Evolutionary conservation across 2,329 filamentous ascomycete species (phyloP).

Genomic region (Myriangium duriaei): DNA sequence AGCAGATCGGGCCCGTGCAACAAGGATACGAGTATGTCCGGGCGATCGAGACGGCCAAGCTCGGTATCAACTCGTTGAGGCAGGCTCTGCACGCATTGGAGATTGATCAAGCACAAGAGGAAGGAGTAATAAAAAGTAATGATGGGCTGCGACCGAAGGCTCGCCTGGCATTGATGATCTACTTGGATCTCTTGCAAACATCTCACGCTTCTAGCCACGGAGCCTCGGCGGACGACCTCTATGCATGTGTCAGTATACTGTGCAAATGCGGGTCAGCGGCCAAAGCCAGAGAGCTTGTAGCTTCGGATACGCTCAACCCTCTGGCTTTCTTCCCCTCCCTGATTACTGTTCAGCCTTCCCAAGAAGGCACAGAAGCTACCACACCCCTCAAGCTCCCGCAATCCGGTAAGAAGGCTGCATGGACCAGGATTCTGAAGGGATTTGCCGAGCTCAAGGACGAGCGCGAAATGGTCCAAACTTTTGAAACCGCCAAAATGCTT

Average conservation of each 20-base stretch:
- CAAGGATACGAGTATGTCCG: constrained; percentile 7
- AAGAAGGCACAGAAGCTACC: too few relatives aligned
- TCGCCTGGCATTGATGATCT: not conserved
- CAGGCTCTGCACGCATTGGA: not conserved
- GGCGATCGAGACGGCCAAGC: not conserved
- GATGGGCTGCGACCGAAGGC: not conserved
- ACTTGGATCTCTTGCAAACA: not conserved
- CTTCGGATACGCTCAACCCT: not conserved
- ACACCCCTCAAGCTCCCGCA: not conserved
- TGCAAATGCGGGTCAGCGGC: not conserved
- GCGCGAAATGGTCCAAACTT: constrained; percentile 44
- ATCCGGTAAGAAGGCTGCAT: constrained; percentile 5
- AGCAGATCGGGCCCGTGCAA: constrained; percentile 5
- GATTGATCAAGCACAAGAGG: not conserved
- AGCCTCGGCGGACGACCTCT: not conserved
- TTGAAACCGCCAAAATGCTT: constrained; percentile 27
- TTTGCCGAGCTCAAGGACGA: constrained; percentile 49
- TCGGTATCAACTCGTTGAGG: not conserved
- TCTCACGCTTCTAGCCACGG: not conserved
- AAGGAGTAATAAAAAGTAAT: not conserved
- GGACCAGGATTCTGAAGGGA: constrained; percentile 35
- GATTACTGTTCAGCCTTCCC: not conserved
- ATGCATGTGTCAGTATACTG: not conserved
- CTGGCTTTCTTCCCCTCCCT: not conserved
- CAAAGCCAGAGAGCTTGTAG: not conserved